Percentiles rank a stretch among this genome's conserved stretches.
Evolutionary conservation across 2,329 filamentous ascomycete species (phyloP).

Genomic region (Incumbomyces delicatus): DNA sequence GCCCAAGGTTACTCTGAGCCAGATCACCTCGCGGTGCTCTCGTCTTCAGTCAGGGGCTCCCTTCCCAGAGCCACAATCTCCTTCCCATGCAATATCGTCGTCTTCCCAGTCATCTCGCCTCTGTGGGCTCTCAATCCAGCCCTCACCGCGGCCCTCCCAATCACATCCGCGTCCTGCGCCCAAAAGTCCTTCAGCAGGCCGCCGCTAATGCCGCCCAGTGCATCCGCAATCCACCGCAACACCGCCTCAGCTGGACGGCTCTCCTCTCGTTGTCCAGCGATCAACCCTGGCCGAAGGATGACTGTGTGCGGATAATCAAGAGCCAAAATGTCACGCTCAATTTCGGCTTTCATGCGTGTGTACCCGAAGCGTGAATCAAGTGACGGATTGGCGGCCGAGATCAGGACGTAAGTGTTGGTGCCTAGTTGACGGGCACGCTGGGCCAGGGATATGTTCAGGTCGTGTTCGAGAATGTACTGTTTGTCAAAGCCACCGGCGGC

Average conservation of each 20-base stretch:
- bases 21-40: not conserved
- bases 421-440: conserved; percentile 62
- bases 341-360: conserved; percentile 69
- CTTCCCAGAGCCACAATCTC: conserved; percentile 29
- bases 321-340: conserved; percentile 66
- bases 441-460: conserved; percentile 72
- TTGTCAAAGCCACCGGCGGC: conserved; percentile 65
- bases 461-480: conserved; percentile 82
- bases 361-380: conserved; percentile 47
- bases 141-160: conserved; percentile 40
- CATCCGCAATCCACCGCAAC: conserved; percentile 45
- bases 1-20: too few relatives aligned
- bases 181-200: conserved; percentile 51
- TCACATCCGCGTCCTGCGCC: conserved; percentile 64
- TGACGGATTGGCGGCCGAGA: conserved; percentile 51
- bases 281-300: conserved; percentile 63
- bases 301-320: conserved; percentile 69
- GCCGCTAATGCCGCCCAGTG: conserved; percentile 45
- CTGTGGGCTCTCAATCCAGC: conserved; percentile 31
- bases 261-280: conserved; percentile 61
- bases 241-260: conserved; percentile 50
- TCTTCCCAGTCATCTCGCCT: conserved; percentile 33
- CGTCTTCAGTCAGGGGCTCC: conserved; percentile 20
- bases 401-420: conserved; percentile 58
- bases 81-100: conserved; percentile 29